phyloP scores from a whole-genome alignment of 306 rosid species.

The Betula pendula region DNA sequence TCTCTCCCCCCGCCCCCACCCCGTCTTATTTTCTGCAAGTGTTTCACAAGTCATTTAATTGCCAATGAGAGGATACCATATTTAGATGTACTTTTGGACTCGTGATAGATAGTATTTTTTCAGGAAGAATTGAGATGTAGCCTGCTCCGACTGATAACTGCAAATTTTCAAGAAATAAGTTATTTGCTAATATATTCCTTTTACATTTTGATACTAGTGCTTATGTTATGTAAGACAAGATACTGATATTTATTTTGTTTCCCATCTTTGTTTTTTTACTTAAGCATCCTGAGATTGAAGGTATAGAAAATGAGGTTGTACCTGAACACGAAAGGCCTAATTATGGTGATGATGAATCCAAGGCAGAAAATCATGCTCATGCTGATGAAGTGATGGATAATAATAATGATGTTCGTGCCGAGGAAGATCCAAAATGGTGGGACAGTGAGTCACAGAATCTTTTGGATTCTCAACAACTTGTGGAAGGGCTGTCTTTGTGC shows the following conservation, averaged over 20 bases:
- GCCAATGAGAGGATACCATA: not conserved
- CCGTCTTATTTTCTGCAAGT: not conserved
- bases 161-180: not conserved
- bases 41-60: not conserved
- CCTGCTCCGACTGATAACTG: not conserved
- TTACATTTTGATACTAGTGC: not conserved
- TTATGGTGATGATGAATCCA: slow-evolving; percentile 28
- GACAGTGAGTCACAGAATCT: slow-evolving; percentile 83
- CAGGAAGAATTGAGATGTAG: not conserved
- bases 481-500: slow-evolving; percentile 63
- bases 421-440: slow-evolving; percentile 76
- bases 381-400: slow-evolving; percentile 30
- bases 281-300: slow-evolving; percentile 28
- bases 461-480: slow-evolving; percentile 78
- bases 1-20: not conserved
- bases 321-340: slow-evolving; percentile 38
- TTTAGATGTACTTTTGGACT: not conserved
- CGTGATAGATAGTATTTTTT: not conserved
- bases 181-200: not conserved
- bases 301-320: slow-evolving; percentile 43
- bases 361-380: slow-evolving; percentile 27
- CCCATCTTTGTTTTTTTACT: slow-evolving; percentile 20
- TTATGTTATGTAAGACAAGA: not conserved
- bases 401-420: slow-evolving; percentile 38
- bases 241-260: slow-evolving; percentile 24